phyloP scores from a whole-genome alignment of 306 rosid species.

The Gastrolobium villosum region DNA sequence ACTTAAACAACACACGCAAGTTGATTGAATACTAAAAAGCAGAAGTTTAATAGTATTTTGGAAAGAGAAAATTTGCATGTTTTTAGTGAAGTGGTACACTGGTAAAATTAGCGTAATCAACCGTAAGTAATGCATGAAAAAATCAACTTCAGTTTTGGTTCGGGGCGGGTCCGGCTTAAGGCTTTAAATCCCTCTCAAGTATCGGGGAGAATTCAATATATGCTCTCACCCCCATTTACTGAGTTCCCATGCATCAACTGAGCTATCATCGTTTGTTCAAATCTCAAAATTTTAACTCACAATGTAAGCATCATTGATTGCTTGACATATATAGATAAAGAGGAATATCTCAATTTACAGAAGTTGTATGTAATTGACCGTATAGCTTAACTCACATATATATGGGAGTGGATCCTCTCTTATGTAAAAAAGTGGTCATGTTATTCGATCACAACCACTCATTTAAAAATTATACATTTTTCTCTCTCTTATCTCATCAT shows the following conservation, averaged over 20 bases:
- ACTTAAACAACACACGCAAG: background rate
- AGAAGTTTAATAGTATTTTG: constrained; percentile 1
- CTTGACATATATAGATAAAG: constrained; percentile 3
- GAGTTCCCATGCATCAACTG: too few species aligned
- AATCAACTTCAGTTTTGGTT: constrained; percentile 4
- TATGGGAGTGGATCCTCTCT: too few species aligned
- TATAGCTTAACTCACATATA: background rate
- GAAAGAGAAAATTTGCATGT: constrained; percentile 17
- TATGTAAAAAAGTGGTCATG: too few species aligned
- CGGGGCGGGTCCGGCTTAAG: too few species aligned
- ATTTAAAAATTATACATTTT: too few species aligned
- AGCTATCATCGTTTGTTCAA: background rate
- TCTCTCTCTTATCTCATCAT: too few species aligned
- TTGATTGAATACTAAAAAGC: constrained; percentile 18
- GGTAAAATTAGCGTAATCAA: constrained; percentile 2
- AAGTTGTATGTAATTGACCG: background rate
- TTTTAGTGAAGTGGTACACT: background rate
- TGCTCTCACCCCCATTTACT: too few species aligned
- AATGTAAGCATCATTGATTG: constrained; percentile 10
- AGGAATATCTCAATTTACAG: constrained; percentile 16
- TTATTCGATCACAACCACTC: too few species aligned
- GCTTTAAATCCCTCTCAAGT: too few species aligned
- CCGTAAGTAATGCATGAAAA: constrained; percentile 15
- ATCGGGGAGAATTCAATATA: too few species aligned
- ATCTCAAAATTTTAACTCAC: background rate